Conservation (phyloP, 306 rosid species). For the Dryas octopetala region DNA sequence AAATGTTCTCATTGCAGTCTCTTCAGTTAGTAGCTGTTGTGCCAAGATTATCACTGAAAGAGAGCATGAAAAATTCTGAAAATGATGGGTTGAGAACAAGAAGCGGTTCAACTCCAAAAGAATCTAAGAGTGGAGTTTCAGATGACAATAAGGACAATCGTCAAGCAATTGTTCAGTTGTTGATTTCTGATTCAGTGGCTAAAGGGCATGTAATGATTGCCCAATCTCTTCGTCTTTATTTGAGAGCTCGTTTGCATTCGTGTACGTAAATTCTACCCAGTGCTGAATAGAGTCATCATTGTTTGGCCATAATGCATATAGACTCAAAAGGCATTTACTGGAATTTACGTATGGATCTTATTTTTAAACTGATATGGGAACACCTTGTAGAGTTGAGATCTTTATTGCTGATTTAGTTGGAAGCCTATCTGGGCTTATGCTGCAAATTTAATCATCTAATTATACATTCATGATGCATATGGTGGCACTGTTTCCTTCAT, state of each 20-base stretch:
- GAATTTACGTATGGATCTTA: neutral
- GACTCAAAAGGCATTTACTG: neutral
- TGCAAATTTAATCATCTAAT: neutral
- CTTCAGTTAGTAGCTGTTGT: conserved; percentile 68
- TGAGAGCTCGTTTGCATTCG: conserved; percentile 78
- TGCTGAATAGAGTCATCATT: conserved; percentile 8
- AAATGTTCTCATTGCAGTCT: conserved; percentile 49
- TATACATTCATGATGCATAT: neutral
- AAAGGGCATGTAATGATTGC: conserved; percentile 89
- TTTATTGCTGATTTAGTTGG: neutral
- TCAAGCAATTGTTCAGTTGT: conserved; percentile 59
- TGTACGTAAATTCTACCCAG: conserved; percentile 49
- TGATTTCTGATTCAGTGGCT: conserved; percentile 76
- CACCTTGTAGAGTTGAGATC: neutral
- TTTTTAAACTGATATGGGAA: neutral
- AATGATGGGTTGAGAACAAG: conserved; percentile 49
- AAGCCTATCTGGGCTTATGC: neutral
- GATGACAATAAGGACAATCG: conserved; percentile 45
- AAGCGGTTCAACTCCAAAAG: conserved; percentile 46
- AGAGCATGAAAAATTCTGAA: conserved; percentile 38
- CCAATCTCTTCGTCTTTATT: conserved; percentile 68
- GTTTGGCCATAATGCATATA: neutral
- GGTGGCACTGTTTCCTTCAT: neutral
- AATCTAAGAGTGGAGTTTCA: conserved; percentile 40
- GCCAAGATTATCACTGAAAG: conserved; percentile 54